Base-by-base conservation (phyloP, 352 stramenopile genomes). In the Phytophthora litchii region DNA sequence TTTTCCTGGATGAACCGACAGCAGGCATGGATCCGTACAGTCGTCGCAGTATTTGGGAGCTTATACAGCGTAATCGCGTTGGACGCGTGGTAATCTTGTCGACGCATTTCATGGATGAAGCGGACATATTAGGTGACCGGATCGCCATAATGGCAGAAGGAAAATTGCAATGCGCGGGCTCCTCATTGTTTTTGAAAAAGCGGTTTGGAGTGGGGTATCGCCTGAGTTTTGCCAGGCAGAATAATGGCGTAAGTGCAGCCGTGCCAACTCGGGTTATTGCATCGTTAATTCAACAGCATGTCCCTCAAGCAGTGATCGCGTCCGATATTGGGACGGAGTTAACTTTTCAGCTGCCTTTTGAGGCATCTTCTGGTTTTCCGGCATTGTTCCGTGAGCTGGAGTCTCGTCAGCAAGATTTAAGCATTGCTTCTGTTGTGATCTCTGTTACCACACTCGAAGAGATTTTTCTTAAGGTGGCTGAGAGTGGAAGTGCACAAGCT, bases 1-100 rank as follows among this genome's bases (percentile, higher is more conserved):
- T 96, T 17, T 88, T 93, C 42, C 60, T 95, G 13, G 88, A 96
- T 45, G 90, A 98, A 52, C 93, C 94, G 12, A 97, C 92, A 19
- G 97, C 91, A 34, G 95, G 90, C 0, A 93, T 98, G 89, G 92
- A 98, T 62, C 91, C 92, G 9, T 99, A 98, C 62, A 92, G 80
- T 45, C 79, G 83, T 13, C 76, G 80, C 2, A 88, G 67, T 46
- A 89, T 68, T 10, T 98, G 94, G 94, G 78, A 97, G 25, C 53
- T 98, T 13, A 86, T 93, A 57, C 74, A 85, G n/a, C 64, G 67
- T 52, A 79, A 80, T 55, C 71, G 79, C 3, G 23, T 62, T 13
- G 72, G 76, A 13, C 76, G 86, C 13, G 64, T 96, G 10, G 64
- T 98, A 8, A 80, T 98, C 23, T 66, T 98, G 14, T 97, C 86